Conservation (phyloP, 768 basidiomycete genomes). For the Cyclocybe aegerita region DNA sequence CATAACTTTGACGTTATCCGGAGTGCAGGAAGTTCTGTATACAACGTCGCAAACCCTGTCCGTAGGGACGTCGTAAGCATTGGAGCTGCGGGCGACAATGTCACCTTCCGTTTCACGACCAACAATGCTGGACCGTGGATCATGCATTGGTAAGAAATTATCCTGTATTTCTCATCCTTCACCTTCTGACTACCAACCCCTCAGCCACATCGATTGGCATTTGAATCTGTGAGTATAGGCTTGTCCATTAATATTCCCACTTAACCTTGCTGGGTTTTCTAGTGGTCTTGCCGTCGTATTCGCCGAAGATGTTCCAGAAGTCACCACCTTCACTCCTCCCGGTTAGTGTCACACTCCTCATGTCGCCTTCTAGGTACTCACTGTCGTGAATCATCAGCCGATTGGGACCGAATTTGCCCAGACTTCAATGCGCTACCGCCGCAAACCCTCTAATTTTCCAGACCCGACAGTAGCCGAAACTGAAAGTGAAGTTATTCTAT, state of each 20-base stretch:
- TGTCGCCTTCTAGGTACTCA: too few species aligned
- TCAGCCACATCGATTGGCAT: constrained; percentile 44
- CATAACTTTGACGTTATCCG: constrained; percentile 38
- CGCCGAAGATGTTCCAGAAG: constrained; percentile 23
- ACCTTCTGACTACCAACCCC: background rate
- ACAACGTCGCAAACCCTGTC: constrained; percentile 48
- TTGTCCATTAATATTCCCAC: background rate
- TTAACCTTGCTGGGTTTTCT: background rate
- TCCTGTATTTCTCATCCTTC: background rate
- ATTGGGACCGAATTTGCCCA: constrained; percentile 21
- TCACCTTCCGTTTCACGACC: constrained; percentile 55
- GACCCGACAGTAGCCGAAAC: too few species aligned
- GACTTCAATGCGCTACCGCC: constrained; percentile 10
- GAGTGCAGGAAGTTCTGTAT: constrained; percentile 30
- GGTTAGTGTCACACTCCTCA: too few species aligned
- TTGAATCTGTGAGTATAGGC: constrained; percentile 29
- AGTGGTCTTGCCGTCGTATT: constrained; percentile 32
- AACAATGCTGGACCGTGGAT: constrained; percentile 65
- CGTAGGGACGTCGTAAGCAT: constrained; percentile 33
- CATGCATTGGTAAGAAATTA: constrained; percentile 23
- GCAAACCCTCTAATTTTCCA: constrained; percentile 2
- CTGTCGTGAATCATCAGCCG: constrained; percentile 6
- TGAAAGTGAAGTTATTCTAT: too few species aligned
- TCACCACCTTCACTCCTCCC: too few species aligned
- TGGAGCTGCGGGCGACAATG: constrained; percentile 28